Evolutionary conservation across 441 rosid genomes (phyloP), one percentile per base, ranked within the genome.

Genomic region (Bocquillonia castaneifolia): DNA sequence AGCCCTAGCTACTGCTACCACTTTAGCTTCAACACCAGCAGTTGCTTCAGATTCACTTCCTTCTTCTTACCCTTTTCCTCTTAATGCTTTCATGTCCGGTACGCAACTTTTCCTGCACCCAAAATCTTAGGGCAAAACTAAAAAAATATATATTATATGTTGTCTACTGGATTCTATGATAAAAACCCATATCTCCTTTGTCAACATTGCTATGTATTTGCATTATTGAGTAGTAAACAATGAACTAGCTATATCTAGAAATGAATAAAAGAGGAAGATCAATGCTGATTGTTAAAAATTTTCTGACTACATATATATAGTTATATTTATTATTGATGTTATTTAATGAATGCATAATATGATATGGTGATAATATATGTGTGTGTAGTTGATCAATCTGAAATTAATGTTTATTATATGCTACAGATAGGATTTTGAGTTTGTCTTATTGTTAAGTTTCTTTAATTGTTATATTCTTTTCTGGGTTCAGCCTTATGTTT

Each of bases 71-170:
- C 80, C 89, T 42, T 78, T 87, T 73, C 87, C 91, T 40, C 72
- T 84, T 74, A 82, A 78, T 72, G 81, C 83, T 67, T 82, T 82
- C 81, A 82, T 86, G 83, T 83, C 93, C 77, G 85, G 91, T 86
- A 89, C 90, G 83, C 93, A 87, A 71, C 84, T 87, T 75, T 84
- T 84, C 78, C 81, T 85, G 52, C 83, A 78, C 74, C 83, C 95
- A 75, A 80, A 84, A 76, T 80, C 88, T 47, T 81, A 82, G 73
- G 22, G 58, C 65, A 50, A 22, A 8, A 22, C 1, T 0, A 50
- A 22, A 9, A 18, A 20, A 20, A n/a, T n/a, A n/a, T n/a, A n/a
- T n/a, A n/a, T n/a, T 45, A 14, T 45, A 2, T 63, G 28, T 28
- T 48, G 59, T 67, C 18, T 25, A 45, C 3, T 45, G 14, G 50